Evolutionary conservation across 768 basidiomycete species (phyloP).

Genomic region (Termitomyces sp.): DNA sequence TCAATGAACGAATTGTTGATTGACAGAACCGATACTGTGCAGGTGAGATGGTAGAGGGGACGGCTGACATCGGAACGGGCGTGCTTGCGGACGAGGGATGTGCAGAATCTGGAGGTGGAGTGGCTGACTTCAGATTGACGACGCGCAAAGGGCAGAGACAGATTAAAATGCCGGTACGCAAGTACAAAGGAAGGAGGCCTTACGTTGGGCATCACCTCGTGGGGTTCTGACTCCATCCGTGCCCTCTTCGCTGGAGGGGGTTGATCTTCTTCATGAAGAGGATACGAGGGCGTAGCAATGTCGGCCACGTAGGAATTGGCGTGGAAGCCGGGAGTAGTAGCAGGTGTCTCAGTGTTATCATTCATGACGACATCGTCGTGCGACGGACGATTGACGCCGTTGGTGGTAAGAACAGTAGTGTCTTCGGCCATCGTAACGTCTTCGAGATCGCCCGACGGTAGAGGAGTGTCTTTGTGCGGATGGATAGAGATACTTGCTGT

Average conservation of each 20-base stretch:
- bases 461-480: slow-evolving; percentile 40
- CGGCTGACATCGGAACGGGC: slow-evolving; percentile 26
- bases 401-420: slow-evolving; percentile 19
- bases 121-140: slow-evolving; percentile 57
- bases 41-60: slow-evolving; percentile 47
- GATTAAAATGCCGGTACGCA: slow-evolving; percentile 53
- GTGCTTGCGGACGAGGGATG: slow-evolving; percentile 29
- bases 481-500: slow-evolving; percentile 38
- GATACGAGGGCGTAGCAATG: slow-evolving; percentile 26
- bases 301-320: slow-evolving; percentile 35
- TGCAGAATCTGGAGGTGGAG: slow-evolving; percentile 64
- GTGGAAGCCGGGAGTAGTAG: slow-evolving; percentile 31
- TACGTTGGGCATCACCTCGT: slow-evolving; percentile 73
- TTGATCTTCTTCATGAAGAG: slow-evolving; percentile 49
- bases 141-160: slow-evolving; percentile 16
- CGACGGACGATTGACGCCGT: slow-evolving; percentile 23
- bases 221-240: slow-evolving; percentile 69
- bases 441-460: slow-evolving; percentile 35
- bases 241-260: slow-evolving; percentile 84
- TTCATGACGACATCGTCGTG: slow-evolving; percentile 36
- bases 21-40: slow-evolving; percentile 78
- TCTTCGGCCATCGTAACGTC: slow-evolving; percentile 59
- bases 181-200: slow-evolving; percentile 41
- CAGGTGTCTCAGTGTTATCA: slow-evolving; percentile 32
- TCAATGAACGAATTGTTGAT: slow-evolving; percentile 74